Percentiles rank a stretch among this genome's conserved stretches.
phyloP scores from a whole-genome alignment of 2,329 filamentous ascomycete genomes.

The Calonectria hongkongensis region DNA sequence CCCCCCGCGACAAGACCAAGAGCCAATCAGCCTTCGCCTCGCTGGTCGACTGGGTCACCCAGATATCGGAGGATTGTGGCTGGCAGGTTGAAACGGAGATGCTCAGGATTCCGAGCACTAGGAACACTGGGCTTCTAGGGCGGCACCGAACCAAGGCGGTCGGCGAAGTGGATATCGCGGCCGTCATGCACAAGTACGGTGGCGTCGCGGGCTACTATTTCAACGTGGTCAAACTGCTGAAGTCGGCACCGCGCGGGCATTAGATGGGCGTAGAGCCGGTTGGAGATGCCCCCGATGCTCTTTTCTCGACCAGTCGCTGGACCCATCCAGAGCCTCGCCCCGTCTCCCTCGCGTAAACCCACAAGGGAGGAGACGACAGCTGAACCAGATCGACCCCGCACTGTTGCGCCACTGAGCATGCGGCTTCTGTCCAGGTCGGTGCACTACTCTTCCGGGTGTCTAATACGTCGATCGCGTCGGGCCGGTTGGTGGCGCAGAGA shows the following conservation, averaged over 20 bases:
- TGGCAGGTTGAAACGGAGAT: slow-evolving; percentile 89
- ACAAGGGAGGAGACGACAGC: neutral
- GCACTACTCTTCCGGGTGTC: neutral
- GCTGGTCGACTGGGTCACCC: slow-evolving; percentile 85
- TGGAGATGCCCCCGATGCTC: slow-evolving; percentile 17
- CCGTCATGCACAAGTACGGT: slow-evolving; percentile 70
- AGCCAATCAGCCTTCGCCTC: slow-evolving; percentile 85
- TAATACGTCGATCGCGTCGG: slow-evolving; percentile 13
- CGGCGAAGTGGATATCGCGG: slow-evolving; percentile 62
- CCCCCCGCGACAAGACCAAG: slow-evolving; percentile 70
- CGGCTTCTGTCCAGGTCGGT: slow-evolving; percentile 7
- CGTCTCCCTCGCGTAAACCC: neutral
- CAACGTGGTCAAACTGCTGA: slow-evolving; percentile 78
- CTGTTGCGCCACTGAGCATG: slow-evolving; percentile 13
- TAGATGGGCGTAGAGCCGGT: neutral
- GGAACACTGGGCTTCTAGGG: slow-evolving; percentile 89
- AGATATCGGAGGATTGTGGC: slow-evolving; percentile 82
- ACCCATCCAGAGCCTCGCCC: neutral
- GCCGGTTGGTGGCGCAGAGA: slow-evolving; percentile 22
- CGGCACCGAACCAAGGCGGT: slow-evolving; percentile 63
- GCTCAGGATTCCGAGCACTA: slow-evolving; percentile 92
- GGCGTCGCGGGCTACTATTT: slow-evolving; percentile 75
- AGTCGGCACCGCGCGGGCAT: slow-evolving; percentile 56
- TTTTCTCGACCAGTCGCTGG: neutral
- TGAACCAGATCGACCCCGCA: slow-evolving; percentile 2